A percentile compares a stretch with the other conserved stretches of the same genome.
Conservation (phyloP, 352 stramenopile species). For the Phytophthora syringae region DNA sequence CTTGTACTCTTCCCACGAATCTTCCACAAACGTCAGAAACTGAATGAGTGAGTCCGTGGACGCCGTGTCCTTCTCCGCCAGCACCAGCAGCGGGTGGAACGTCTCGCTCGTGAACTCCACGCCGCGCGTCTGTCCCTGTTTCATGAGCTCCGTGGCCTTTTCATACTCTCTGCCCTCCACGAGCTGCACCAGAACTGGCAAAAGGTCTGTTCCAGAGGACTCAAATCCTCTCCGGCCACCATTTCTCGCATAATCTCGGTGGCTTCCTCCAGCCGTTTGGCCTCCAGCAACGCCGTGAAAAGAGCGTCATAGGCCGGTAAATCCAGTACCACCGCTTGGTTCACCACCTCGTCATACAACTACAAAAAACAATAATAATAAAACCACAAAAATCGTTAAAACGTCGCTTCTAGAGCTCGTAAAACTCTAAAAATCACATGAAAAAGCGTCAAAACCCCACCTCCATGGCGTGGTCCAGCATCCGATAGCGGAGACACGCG, state of each 20-base stretch:
- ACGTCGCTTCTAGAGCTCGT: conserved; percentile 18
- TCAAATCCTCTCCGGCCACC: conserved; percentile 48
- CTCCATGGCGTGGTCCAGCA: conserved; percentile 68
- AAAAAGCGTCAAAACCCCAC: conserved; percentile 20
- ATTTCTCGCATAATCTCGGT: conserved; percentile 60
- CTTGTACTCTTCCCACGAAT: conserved; percentile 73
- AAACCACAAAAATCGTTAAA: conserved; percentile 12
- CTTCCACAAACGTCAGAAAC: conserved; percentile 69
- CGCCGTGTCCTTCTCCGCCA: conserved; percentile 52
- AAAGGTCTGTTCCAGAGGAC: conserved; percentile 52
- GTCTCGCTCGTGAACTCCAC: conserved; percentile 65
- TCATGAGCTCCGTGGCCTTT: conserved; percentile 49
- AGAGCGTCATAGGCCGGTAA: conserved; percentile 64
- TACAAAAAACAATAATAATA: conserved; percentile 17
- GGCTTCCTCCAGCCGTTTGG: conserved; percentile 55
- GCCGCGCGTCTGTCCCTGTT: conserved; percentile 45
- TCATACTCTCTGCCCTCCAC: conserved; percentile 51
- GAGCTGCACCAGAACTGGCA: conserved; percentile 53
- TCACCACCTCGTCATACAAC: conserved; percentile 68
- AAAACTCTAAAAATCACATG: conserved; percentile 4
- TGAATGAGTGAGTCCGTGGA: conserved; percentile 61
- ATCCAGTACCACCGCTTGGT: conserved; percentile 61
- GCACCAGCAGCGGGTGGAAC: conserved; percentile 59
- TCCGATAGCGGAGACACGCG: conserved; percentile 56
- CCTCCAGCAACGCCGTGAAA: conserved; percentile 48